Evolutionary conservation across 306 rosid genomes (phyloP).

Genomic region (Quercus ilex): DNA sequence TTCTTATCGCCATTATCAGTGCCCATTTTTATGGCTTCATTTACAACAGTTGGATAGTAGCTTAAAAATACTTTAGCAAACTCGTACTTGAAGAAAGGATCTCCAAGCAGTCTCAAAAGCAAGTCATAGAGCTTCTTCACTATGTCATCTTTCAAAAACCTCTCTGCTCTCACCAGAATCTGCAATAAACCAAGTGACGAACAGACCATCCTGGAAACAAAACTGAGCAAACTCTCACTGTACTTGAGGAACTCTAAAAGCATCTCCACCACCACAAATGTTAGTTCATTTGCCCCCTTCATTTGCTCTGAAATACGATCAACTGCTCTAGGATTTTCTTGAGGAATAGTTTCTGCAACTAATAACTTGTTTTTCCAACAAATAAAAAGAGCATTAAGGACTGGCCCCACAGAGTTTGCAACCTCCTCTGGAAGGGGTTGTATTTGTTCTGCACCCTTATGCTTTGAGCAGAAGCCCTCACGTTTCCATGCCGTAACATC

Average conservation of each 20-base stretch:
- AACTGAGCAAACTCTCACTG: slow-evolving; percentile 97
- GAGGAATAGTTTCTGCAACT: slow-evolving; percentile 30
- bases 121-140: slow-evolving; percentile 78
- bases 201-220: slow-evolving; percentile 58
- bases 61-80: slow-evolving; percentile 80
- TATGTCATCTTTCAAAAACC: slow-evolving; percentile 51
- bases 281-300: slow-evolving; percentile 67
- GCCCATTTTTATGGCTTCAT: slow-evolving; percentile 52
- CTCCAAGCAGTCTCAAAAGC: slow-evolving; percentile 83
- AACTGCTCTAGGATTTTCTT: slow-evolving; percentile 39
- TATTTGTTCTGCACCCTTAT: slow-evolving; percentile 86
- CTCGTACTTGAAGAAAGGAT: slow-evolving; percentile 81
- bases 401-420: slow-evolving; percentile 57
- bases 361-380: slow-evolving; percentile 64
- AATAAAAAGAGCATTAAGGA: slow-evolving; percentile 61
- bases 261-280: slow-evolving; percentile 76
- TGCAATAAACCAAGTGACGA: slow-evolving; percentile 54
- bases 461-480: slow-evolving; percentile 90
- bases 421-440: slow-evolving; percentile 68
- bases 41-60: slow-evolving; percentile 83
- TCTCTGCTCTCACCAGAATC: slow-evolving; percentile 72
- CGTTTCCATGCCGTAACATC: slow-evolving; percentile 97
- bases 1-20: slow-evolving; percentile 39
- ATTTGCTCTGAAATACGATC: slow-evolving; percentile 35
- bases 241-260: slow-evolving; percentile 77